Evolutionary conservation across 2,329 filamentous ascomycete genomes (phyloP).

Genomic region (Juglanconis sp.): DNA sequence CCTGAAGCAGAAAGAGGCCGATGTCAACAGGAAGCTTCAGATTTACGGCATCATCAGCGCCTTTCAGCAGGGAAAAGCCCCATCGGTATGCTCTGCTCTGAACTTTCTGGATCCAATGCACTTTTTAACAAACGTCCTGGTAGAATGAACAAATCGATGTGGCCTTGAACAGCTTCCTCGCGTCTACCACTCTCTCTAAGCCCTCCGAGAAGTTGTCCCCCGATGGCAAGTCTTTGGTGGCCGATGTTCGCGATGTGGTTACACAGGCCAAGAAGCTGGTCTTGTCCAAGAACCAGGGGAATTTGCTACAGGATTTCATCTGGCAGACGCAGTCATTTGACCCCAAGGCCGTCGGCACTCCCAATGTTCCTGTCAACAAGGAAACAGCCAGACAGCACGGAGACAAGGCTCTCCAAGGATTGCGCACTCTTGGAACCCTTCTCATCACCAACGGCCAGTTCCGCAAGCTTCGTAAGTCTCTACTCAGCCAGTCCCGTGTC

Average conservation of each 20-base stretch:
- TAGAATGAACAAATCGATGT: slow-evolving; percentile 95
- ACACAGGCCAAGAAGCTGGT: slow-evolving; percentile 80
- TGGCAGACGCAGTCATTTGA: slow-evolving; percentile 83
- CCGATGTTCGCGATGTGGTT: slow-evolving; percentile 75
- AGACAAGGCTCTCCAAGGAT: slow-evolving; percentile 75
- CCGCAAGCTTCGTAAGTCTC: slow-evolving; percentile 71
- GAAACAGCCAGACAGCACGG: slow-evolving; percentile 78
- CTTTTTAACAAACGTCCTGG: slow-evolving; percentile 16
- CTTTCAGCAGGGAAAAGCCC: slow-evolving; percentile 85
- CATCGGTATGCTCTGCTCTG: slow-evolving; percentile 61
- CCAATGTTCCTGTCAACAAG: slow-evolving; percentile 69
- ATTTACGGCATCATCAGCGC: slow-evolving; percentile 86
- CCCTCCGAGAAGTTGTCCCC: slow-evolving; percentile 75
- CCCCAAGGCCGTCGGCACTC: slow-evolving; percentile 56
- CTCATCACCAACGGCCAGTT: slow-evolving; percentile 96
- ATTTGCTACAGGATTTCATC: slow-evolving; percentile 93
- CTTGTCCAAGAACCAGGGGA: slow-evolving; percentile 90
- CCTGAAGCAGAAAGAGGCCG: slow-evolving; percentile 71
- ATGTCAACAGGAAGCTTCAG: slow-evolving; percentile 92
- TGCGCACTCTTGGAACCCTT: slow-evolving; percentile 83
- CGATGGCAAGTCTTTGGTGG: slow-evolving; percentile 77
- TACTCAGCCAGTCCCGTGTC: slow-evolving; percentile 21
- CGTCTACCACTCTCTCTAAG: slow-evolving; percentile 63
- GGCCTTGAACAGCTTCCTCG: slow-evolving; percentile 83
- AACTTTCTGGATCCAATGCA: not conserved